Base-by-base conservation (phyloP, 345 rosid species). In the Fremontodendron californicum region DNA sequence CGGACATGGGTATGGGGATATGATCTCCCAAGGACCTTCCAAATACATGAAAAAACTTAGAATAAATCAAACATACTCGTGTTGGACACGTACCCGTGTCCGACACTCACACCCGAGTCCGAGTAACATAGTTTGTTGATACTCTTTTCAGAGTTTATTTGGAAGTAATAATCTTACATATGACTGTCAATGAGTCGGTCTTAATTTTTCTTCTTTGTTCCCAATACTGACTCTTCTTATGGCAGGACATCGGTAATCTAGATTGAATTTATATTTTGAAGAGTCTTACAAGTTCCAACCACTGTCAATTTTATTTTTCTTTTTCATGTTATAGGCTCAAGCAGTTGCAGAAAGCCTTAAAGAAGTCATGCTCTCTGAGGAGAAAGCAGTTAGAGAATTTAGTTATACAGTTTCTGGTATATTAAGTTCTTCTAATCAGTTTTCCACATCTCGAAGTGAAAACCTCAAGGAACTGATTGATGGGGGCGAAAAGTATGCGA, bases 361-460 rank as follows among this genome's bases (percentile, higher is more conserved):
- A 81, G 94, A 87, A 78, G 70, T 84, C 69, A 81, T 91, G 49
- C 86, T 52, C 21, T 78, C 85, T 62, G 97, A 93, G 79, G 82
- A 82, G 79, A 80, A 52, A 81, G 86, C 79, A 12, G 80, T 84
- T 45, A 78, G 80, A 2, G 87, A 87, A 75, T 78, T 74, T 51
- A 74, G 86, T 67, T 82, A 90, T 77, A 78, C 90, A n/a, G 94
- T 92, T 80, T 87, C 89, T 39, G 87, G 94, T 67, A 83, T 93
- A 66, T 75, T 95, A 84, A 85, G 82, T 80, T 91, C 97, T 64
- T 83, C 94, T 12, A 81, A 90, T 78, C 84, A 80, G 61, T 69
- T 79, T 73, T 78, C 81, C 52, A 85, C 97, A 58, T 88, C 94
- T 11, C 86, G 90, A 71, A 85, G 89, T 10, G 90, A 84, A 80